Percentiles rank a stretch among this genome's conserved stretches.
These are phyloP conservation scores for Xylaria arbuscula DNA, from an alignment of 2,329 filamentous ascomycete species.

Conservation along the genomic window DNA sequence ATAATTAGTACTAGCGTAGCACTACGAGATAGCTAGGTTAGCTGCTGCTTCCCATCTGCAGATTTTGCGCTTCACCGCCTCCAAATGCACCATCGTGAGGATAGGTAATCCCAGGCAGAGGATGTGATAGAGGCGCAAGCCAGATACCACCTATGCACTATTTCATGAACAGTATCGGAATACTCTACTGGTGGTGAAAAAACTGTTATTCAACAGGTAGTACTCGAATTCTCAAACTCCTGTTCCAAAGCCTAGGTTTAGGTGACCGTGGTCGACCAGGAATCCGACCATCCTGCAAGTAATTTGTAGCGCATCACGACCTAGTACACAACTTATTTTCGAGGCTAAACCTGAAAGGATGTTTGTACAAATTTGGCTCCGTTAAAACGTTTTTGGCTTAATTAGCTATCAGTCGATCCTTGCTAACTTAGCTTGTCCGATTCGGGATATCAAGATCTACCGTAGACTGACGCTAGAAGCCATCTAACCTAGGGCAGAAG, in stretches of 20 bases:
- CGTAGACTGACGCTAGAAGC: background rate
- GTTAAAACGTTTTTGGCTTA: conserved; percentile 2
- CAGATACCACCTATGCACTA: background rate
- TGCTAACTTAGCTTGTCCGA: background rate
- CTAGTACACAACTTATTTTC: no score
- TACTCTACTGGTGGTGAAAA: conserved; percentile 1
- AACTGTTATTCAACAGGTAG: background rate
- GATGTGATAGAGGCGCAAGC: background rate
- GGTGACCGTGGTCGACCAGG: no score
- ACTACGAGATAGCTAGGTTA: background rate
- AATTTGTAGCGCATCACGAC: background rate
- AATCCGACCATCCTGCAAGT: background rate
- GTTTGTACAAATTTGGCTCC: background rate
- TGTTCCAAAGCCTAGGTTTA: background rate
- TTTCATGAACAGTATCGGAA: background rate
- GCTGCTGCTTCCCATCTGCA: background rate
- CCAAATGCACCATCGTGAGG: background rate
- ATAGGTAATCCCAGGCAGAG: background rate
- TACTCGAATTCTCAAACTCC: conserved; percentile 20
- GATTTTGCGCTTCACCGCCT: conserved; percentile 6
- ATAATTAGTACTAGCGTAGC: background rate
- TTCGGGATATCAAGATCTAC: background rate
- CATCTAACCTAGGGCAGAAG: background rate
- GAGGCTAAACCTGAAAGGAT: conserved; percentile 14
- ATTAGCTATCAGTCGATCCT: background rate